A percentile compares a stretch with the other conserved stretches of the same genome.
Conservation (phyloP, 345 rosid species). For the Ailanthus altissimus region DNA sequence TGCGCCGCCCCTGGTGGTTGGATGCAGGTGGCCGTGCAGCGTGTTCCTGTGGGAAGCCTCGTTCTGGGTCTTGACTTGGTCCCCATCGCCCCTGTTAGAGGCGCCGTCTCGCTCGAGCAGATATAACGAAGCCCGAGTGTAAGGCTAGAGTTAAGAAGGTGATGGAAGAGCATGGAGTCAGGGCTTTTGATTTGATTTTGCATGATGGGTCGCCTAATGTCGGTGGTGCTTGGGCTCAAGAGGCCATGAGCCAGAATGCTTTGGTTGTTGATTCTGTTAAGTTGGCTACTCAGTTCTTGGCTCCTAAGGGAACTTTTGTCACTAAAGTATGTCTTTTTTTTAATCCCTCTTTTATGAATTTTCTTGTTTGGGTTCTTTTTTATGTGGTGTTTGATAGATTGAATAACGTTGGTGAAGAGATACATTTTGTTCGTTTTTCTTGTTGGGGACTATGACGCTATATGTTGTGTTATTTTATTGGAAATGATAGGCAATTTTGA, state of each 20-base stretch:
- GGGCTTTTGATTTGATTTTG: constrained; percentile 70
- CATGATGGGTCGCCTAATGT: constrained; percentile 97
- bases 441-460: neutral
- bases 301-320: constrained; percentile 72
- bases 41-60: constrained; percentile 84
- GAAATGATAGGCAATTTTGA: no score
- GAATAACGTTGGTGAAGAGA: neutral
- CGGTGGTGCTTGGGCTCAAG: constrained; percentile 95
- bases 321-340: constrained; percentile 54
- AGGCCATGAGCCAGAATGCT: constrained; percentile 87
- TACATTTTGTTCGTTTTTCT: neutral
- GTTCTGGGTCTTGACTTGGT: constrained; percentile 88
- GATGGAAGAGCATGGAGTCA: constrained; percentile 61
- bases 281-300: constrained; percentile 79
- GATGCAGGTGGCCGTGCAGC: constrained; percentile 96
- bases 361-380: neutral
- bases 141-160: constrained; percentile 61
- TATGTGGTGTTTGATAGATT: neutral
- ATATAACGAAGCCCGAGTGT: constrained; percentile 81
- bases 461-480: neutral
- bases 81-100: constrained; percentile 66
- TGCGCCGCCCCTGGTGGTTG: constrained; percentile 98
- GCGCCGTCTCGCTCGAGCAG: constrained; percentile 67
- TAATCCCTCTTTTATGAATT: neutral
- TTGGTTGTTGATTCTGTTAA: constrained; percentile 84